Base-by-base conservation (phyloP, 163 green algal genomes). In the Prototheca stagnorum region DNA sequence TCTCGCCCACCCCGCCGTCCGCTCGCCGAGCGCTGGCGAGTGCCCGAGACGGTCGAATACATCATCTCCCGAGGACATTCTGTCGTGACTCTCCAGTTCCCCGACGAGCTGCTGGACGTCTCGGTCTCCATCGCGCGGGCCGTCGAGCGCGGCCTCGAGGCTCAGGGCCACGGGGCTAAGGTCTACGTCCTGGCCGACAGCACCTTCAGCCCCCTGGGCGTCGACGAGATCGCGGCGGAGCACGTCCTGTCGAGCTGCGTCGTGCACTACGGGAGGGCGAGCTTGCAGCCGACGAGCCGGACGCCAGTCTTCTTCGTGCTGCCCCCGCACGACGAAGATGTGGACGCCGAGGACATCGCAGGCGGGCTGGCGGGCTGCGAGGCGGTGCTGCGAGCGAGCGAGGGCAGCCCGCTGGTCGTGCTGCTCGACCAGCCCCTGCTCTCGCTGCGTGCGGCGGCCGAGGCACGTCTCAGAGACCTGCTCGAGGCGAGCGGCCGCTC, bases 141-240 rank as follows among this genome's bases (percentile, higher is more conserved):
- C 12, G 14, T 5, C 21, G 31, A n/a, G n/a, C n/a, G n/a, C n/a
- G n/a, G n/a, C n/a, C n/a, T n/a, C n/a, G n/a, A n/a, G n/a, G n/a
- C n/a, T n/a, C n/a, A n/a, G n/a, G n/a, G n/a, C n/a, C n/a, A n/a
- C n/a, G n/a, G n/a, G n/a, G n/a, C n/a, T n/a, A 9, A 37, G 12
- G 9, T 37, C 9, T 92, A 74, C 35, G 64, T 96, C 2, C 48
- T 96, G 29, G 86, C 80, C 0, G 87, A 96, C 65, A 92, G 80
- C 7, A 82, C 78, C 0, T 94, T 89, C 73, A 92, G 93, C 48
- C 73, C 62, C 17, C 57, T 83, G 23, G 82, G 75, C 41, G 81
- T 95, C 20, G 87, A 96, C 51, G 87, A 95, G 54, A 78, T 96
- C 20, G 79, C 87, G 9, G 85, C 87, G 11, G 53, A 66, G 33